phyloP scores from a whole-genome alignment of 306 rosid species.

The Cercis canadensis region DNA sequence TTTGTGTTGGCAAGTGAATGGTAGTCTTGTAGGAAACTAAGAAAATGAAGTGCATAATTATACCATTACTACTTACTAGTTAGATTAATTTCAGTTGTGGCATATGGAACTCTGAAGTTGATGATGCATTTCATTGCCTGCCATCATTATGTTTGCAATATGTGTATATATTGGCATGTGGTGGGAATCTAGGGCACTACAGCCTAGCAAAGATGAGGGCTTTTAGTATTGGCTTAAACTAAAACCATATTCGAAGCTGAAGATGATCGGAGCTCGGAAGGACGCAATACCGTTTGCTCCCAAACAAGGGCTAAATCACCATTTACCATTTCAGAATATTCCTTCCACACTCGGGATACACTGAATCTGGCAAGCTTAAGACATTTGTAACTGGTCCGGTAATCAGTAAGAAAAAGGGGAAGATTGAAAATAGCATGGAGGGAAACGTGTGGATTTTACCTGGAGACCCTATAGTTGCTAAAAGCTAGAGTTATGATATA shows the following conservation, averaged over 20 bases:
- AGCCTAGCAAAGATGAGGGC: not conserved
- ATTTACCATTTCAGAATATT: not conserved
- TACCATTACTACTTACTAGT: not conserved
- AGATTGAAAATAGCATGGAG: no score
- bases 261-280: not conserved
- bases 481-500: no score
- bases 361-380: no score
- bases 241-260: not conserved
- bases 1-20: slow-evolving; percentile 33
- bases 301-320: no score
- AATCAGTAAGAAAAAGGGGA: no score
- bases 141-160: no score
- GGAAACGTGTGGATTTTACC: no score
- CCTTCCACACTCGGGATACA: not conserved
- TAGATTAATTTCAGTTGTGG: not conserved
- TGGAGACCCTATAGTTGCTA: no score
- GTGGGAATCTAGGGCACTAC: not conserved
- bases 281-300: no score
- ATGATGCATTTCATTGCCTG: not conserved
- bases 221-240: not conserved
- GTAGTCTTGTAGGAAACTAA: slow-evolving; percentile 29
- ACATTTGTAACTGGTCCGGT: no score
- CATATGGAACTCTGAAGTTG: not conserved
- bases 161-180: not conserved
- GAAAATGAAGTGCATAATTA: slow-evolving; percentile 20